Evolutionary conservation across 345 rosid species (phyloP).

Genomic region (Hibiscus syriacus): DNA sequence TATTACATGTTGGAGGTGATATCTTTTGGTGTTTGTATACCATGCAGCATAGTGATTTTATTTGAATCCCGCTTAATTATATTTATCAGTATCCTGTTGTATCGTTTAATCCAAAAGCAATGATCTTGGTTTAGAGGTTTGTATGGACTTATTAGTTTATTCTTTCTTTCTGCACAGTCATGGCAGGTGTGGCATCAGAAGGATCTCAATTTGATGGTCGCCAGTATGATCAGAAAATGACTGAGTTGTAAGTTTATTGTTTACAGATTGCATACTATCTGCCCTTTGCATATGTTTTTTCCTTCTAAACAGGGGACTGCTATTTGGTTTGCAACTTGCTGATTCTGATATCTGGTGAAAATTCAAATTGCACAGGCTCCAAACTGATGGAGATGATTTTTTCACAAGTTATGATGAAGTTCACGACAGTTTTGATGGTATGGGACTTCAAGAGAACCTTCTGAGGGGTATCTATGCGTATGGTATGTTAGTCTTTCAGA

Average conservation of each 20-base stretch:
- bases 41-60: neutral
- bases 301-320: no score
- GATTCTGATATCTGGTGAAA: neutral
- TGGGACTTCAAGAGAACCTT: constrained; percentile 79
- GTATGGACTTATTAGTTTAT: neutral
- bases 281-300: neutral
- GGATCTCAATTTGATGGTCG: constrained; percentile 70
- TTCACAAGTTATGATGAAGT: constrained; percentile 78
- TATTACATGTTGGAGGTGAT: neutral
- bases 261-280: neutral
- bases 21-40: neutral
- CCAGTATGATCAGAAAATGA: constrained; percentile 68
- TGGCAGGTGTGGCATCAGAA: constrained; percentile 72
- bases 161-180: constrained; percentile 26
- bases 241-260: constrained; percentile 54
- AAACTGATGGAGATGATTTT: constrained; percentile 53
- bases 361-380: constrained; percentile 28
- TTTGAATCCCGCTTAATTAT: neutral
- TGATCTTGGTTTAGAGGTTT: neutral
- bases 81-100: neutral
- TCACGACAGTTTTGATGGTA: constrained; percentile 70
- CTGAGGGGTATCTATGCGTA: constrained; percentile 93
- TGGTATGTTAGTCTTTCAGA: constrained; percentile 35
- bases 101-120: neutral
- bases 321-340: neutral